These are phyloP conservation scores for Scheffersomyces cryptocercus DNA, from an alignment of 1,139 yeast species.

Conservation along the genomic window DNA sequence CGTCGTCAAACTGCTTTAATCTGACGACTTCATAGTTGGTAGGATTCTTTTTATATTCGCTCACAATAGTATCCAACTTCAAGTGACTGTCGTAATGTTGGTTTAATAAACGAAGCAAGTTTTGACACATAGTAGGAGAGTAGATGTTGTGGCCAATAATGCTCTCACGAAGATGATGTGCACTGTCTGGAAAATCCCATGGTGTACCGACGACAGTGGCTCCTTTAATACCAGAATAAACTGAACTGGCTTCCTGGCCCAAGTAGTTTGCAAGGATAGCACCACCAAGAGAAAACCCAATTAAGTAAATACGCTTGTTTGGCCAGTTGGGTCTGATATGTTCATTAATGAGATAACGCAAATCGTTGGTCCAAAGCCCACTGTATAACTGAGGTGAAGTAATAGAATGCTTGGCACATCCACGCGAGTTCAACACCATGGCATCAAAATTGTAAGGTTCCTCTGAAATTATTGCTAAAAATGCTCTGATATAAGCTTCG, in stretches of 20 bases:
- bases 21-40: constrained; percentile 30
- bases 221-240: constrained; percentile 41
- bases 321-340: constrained; percentile 49
- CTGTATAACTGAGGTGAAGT: constrained; percentile 61
- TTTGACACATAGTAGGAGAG: constrained; percentile 55
- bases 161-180: constrained; percentile 41
- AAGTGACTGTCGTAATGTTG: constrained; percentile 43
- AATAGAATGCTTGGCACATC: constrained; percentile 59
- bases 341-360: constrained; percentile 53
- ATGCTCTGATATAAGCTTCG: constrained; percentile 55
- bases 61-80: constrained; percentile 25
- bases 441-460: constrained; percentile 48
- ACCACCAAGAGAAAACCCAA: constrained; percentile 71
- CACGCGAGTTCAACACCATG: constrained; percentile 57
- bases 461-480: constrained; percentile 34
- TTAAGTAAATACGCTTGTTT: constrained; percentile 47
- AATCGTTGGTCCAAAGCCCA: constrained; percentile 64
- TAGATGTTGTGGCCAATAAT: constrained; percentile 49
- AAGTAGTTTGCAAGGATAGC: constrained; percentile 75
- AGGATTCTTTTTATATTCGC: constrained; percentile 34
- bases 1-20: constrained; percentile 64
- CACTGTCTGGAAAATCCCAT: constrained; percentile 72
- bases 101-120: constrained; percentile 43
- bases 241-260: constrained; percentile 61
- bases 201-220: constrained; percentile 67